These are phyloP conservation scores for Xerocomus cyaneibrunnescens DNA, from an alignment of 1,284 basidiomycete species.

Conservation along the genomic window DNA sequence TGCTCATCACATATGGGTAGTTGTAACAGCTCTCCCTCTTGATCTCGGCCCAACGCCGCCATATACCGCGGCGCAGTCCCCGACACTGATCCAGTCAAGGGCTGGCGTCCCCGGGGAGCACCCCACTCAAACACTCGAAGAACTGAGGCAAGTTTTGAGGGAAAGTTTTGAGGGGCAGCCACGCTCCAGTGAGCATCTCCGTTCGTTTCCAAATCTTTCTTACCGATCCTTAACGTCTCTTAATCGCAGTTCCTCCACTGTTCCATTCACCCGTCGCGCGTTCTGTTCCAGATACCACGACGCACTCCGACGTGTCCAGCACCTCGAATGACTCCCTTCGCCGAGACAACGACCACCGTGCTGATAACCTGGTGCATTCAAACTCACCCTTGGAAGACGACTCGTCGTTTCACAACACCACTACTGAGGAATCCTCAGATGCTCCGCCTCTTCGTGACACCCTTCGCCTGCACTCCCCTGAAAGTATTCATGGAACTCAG, in stretches of 20 bases:
- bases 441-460: neutral
- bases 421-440: constrained; percentile 23
- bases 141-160: constrained; percentile 40
- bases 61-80: constrained; percentile 20
- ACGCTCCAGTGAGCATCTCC: neutral
- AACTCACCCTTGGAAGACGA: neutral
- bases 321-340: constrained; percentile 5
- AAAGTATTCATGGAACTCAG: neutral
- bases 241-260: neutral
- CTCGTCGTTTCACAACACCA: neutral
- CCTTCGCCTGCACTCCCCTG: constrained; percentile 6
- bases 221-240: neutral
- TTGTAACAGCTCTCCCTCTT: constrained; percentile 5
- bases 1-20: neutral
- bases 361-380: neutral
- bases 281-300: neutral
- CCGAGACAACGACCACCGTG: neutral
- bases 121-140: constrained; percentile 43
- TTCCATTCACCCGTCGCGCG: neutral
- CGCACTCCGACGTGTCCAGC: constrained; percentile 15
- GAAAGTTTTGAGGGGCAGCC: constrained; percentile 19
- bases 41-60: constrained; percentile 32
- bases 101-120: constrained; percentile 8
- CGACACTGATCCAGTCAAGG: neutral
- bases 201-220: neutral